phyloP scores from a whole-genome alignment of 2,329 filamentous ascomycete species.

The Ophiostoma angusticollis region DNA sequence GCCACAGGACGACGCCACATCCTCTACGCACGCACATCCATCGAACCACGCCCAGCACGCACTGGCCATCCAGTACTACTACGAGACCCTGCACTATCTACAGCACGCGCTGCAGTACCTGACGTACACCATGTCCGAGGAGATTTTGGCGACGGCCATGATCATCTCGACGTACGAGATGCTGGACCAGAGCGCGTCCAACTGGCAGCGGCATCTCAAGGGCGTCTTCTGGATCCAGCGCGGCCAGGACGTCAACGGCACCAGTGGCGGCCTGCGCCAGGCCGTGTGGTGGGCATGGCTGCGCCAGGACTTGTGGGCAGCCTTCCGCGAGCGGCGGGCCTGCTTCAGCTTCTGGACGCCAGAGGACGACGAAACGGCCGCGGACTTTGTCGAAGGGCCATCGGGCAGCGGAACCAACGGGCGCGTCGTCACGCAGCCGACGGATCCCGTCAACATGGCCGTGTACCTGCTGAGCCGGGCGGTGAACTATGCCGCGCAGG shows the following conservation, averaged over 20 bases:
- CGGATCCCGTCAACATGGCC: conserved; percentile 36
- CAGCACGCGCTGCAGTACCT: conserved; percentile 45
- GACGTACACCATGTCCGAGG: conserved; percentile 42
- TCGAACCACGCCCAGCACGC: conserved; percentile 17
- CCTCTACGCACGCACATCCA: no score
- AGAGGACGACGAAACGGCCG: conserved; percentile 26
- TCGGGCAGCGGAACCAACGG: no score
- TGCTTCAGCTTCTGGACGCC: conserved; percentile 46
- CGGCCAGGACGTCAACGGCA: conserved; percentile 48
- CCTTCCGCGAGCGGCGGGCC: conserved; percentile 43
- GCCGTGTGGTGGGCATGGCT: conserved; percentile 56
- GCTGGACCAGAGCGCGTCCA: conserved; percentile 30
- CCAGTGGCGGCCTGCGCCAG: conserved; percentile 40
- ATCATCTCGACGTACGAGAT: conserved; percentile 54
- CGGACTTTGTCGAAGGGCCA: no score
- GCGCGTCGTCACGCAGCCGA: no score
- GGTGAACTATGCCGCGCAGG: conserved; percentile 30
- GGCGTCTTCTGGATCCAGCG: conserved; percentile 54
- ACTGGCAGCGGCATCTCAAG: conserved; percentile 49
- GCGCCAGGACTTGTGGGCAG: conserved; percentile 53
- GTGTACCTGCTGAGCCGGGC: conserved; percentile 38
- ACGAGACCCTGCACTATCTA: conserved; percentile 49
- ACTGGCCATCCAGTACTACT: conserved; percentile 40
- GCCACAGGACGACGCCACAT: no score
- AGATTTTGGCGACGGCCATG: conserved; percentile 45